phyloP scores from a whole-genome alignment of 805 yeast species.

The Candida endomychidarum region DNA sequence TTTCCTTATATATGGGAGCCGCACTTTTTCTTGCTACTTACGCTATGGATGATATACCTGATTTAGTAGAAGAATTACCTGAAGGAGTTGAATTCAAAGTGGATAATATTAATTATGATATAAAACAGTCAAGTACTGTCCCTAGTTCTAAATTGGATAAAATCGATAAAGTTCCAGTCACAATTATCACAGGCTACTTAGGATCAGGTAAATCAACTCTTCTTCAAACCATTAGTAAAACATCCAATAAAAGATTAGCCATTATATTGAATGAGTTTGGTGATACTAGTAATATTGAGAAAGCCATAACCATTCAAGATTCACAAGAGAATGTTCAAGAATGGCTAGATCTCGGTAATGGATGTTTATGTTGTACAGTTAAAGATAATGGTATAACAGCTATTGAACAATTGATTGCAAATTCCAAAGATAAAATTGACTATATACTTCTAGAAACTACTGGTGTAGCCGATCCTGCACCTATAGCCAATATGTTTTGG shows the following conservation, averaged over 20 bases:
- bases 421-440: constrained; percentile 73
- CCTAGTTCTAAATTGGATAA: constrained; percentile 14
- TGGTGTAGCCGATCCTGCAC: constrained; percentile 97
- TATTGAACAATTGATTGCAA: constrained; percentile 78
- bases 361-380: constrained; percentile 95
- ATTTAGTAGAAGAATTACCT: constrained; percentile 16
- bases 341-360: constrained; percentile 96
- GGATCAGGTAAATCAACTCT: constrained; percentile 95
- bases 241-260: constrained; percentile 75
- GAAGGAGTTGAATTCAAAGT: constrained; percentile 11
- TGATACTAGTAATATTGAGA: constrained; percentile 86
- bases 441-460: constrained; percentile 92
- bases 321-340: constrained; percentile 64
- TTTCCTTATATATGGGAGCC: no score
- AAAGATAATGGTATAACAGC: constrained; percentile 95
- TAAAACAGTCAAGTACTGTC: constrained; percentile 7
- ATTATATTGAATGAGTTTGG: constrained; percentile 92
- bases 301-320: constrained; percentile 69
- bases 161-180: constrained; percentile 70
- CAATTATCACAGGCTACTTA: constrained; percentile 90
- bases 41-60: constrained; percentile 15
- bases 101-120: constrained; percentile 15
- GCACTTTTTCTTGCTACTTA: no score
- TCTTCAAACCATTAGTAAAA: constrained; percentile 68
- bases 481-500: constrained; percentile 98